Base-by-base conservation (phyloP, 2,329 filamentous ascomycete species). In the Tolypocladium paradoxum region DNA sequence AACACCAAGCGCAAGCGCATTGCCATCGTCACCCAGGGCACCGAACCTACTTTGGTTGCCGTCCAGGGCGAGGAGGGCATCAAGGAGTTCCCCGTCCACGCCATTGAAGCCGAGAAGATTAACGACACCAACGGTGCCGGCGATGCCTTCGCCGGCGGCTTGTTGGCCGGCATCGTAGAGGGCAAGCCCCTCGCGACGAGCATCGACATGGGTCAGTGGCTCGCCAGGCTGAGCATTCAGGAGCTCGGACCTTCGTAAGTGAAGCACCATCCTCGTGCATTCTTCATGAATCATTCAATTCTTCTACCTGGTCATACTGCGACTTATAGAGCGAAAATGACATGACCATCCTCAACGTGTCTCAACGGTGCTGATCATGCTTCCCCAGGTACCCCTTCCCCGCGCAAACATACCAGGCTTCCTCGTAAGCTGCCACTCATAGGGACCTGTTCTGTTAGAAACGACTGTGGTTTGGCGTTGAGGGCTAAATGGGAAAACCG, bases 71-170 rank as follows among this genome's bases (percentile, higher is more conserved):
- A 83, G 67, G 80, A 82, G 40, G 78, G 82, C 56, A 76, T 93
- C 64, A 83, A 85, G 74, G 81, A 88, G 69, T 93, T 84, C 76
- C 79, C 85, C 22, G 90, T 99, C 50, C 89, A 88, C 69, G 77
- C 82, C 62, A 92, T 99, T 64, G 77, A 82, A 60, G 76, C 81
- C 69, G 79, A 82, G 50, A 76, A 88, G 74, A 97, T 99, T 73
- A 87, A 87, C 72, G 93, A 99, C 75, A 97, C 92, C 71, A 97
- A 92, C 68, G 93, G 93, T 68, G 93, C 93, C 57, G 93, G 90
- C 69, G 93, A 99, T 69, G 92, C 93, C 51, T 99, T 99, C 66
- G 92, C 93, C 55, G 93, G 90, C 67, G 93, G 93, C 58, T 90
- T 99, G 74, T 78, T 89, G 53, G 93, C 93, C 51, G 93, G 91